These are phyloP conservation scores for Botrytis fabae DNA, from an alignment of 2,329 filamentous ascomycete species.

Conservation along the genomic window DNA sequence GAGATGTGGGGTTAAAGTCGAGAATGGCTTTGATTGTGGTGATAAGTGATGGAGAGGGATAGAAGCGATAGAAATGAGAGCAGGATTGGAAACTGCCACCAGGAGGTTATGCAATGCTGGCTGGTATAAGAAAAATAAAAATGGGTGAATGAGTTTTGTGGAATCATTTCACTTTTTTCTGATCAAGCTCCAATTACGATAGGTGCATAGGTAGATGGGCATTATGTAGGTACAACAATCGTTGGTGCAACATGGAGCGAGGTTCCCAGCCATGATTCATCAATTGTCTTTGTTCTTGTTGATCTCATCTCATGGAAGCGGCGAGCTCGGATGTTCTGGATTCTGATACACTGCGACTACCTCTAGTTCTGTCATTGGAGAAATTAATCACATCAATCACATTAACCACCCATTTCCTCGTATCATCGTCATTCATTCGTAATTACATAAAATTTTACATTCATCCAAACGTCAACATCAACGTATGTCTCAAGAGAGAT, in stretches of 20 bases:
- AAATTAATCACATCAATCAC: neutral
- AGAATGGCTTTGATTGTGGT: neutral
- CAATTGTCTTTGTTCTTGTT: conserved; percentile 14
- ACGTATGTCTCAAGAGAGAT: neutral
- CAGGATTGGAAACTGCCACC: neutral
- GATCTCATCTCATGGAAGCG: neutral
- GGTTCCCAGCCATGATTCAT: conserved; percentile 9
- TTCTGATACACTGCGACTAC: neutral
- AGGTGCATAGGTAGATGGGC: neutral
- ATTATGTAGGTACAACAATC: neutral
- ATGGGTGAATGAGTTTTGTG: neutral
- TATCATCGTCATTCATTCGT: neutral
- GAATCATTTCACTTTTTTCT: neutral
- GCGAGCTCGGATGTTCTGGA: neutral
- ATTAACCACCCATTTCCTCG: neutral
- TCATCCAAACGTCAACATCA: neutral
- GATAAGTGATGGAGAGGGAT: neutral
- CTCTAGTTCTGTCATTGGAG: neutral
- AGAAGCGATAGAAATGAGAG: neutral
- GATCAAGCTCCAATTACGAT: neutral
- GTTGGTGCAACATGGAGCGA: neutral
- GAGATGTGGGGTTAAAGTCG: conserved; percentile 3
- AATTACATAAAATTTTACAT: neutral
- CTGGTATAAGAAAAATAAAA: neutral
- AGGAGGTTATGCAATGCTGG: neutral